A percentile compares a stretch with the other conserved stretches of the same genome.
Evolutionary conservation across 352 stramenopile species (phyloP).

Genomic region (Globisporangium camurandrum): DNA sequence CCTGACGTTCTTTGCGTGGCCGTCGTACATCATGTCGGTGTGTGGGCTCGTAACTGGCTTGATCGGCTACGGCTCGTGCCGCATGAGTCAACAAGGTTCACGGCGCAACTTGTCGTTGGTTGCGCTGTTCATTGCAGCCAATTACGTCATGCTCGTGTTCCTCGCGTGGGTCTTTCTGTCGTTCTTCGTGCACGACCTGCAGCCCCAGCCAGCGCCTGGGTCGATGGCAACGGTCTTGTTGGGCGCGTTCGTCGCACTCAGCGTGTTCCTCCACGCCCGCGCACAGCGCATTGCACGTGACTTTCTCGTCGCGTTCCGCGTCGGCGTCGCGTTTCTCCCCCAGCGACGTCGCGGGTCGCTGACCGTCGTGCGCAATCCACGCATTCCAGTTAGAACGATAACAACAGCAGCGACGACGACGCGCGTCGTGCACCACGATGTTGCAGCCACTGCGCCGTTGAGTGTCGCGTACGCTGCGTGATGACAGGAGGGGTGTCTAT

Average conservation of each 20-base stretch:
- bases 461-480: background rate
- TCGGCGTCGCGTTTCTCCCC: slow-evolving; percentile 3
- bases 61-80: slow-evolving; percentile 20
- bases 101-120: slow-evolving; percentile 19
- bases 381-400: too few relatives aligned
- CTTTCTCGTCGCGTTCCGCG: slow-evolving; percentile 26
- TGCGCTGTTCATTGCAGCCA: slow-evolving; percentile 22
- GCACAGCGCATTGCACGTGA: slow-evolving; percentile 17
- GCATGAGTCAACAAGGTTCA: slow-evolving; percentile 17
- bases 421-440: background rate
- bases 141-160: slow-evolving; percentile 23
- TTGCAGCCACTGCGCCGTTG: background rate
- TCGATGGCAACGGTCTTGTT: slow-evolving; percentile 16
- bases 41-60: slow-evolving; percentile 20
- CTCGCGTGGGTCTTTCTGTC: slow-evolving; percentile 19
- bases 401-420: slow-evolving; percentile 1
- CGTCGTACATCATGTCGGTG: slow-evolving; percentile 19
- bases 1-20: slow-evolving; percentile 24
- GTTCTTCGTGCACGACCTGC: slow-evolving; percentile 17
- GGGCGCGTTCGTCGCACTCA: slow-evolving; percentile 14
- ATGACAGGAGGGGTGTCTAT: background rate
- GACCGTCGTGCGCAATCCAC: slow-evolving; percentile 5
- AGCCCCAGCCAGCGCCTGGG: slow-evolving; percentile 8
- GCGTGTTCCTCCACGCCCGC: slow-evolving; percentile 19
- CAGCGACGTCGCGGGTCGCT: background rate